These are phyloP conservation scores for Cnidoscolus chayamansa DNA, from an alignment of 441 rosid species.

Conservation along the genomic window DNA sequence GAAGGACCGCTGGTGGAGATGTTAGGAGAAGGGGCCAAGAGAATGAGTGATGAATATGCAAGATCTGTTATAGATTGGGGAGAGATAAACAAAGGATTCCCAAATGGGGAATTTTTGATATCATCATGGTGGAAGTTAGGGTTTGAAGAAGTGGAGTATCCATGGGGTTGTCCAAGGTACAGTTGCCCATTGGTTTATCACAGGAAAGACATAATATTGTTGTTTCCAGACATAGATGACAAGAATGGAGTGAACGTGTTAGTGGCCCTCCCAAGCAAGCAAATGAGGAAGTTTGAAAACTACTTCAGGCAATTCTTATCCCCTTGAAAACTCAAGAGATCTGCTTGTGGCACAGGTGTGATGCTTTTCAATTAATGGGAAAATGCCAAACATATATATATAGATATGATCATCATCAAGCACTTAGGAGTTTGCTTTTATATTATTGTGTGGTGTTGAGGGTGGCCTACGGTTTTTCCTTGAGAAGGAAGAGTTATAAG, in stretches of 20 bases:
- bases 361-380: too few relatives aligned
- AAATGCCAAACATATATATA: too few relatives aligned
- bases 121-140: slow-evolving; percentile 89
- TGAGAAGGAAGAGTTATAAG: too few relatives aligned
- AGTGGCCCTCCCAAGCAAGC: slow-evolving; percentile 63
- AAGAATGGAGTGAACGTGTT: slow-evolving; percentile 54
- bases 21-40: slow-evolving; percentile 47
- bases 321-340: not conserved
- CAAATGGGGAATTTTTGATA: slow-evolving; percentile 62
- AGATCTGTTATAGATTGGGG: slow-evolving; percentile 75
- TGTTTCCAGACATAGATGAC: slow-evolving; percentile 53
- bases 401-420: too few relatives aligned
- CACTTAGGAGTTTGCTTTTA: too few relatives aligned
- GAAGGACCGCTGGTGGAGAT: slow-evolving; percentile 53
- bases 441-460: too few relatives aligned
- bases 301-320: slow-evolving; percentile 42
- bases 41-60: slow-evolving; percentile 61
- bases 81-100: slow-evolving; percentile 59
- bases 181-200: slow-evolving; percentile 68
- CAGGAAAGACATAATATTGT: slow-evolving; percentile 66
- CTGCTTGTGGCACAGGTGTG: too few relatives aligned
- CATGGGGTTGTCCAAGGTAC: slow-evolving; percentile 77
- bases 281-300: slow-evolving; percentile 53
- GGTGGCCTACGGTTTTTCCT: too few relatives aligned
- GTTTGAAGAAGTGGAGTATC: slow-evolving; percentile 67